Percentiles rank a stretch among this genome's conserved stretches.
These are phyloP conservation scores for Hyphopichia burtonii DNA, from an alignment of 1,139 yeast genomes.

Conservation along the genomic window DNA sequence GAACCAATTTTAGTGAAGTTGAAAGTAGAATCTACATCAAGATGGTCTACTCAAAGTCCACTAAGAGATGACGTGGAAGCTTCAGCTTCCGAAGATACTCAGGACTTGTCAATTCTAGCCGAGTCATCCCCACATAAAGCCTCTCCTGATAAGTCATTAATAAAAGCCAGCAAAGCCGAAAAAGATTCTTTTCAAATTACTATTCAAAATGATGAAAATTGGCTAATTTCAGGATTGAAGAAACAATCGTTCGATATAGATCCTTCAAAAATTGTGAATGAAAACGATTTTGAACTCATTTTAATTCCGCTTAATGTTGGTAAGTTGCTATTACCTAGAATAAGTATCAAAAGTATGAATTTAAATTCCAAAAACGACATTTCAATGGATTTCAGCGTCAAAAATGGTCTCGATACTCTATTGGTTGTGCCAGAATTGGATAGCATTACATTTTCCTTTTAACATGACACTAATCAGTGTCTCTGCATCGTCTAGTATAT, in stretches of 20 bases:
- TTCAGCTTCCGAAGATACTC: slow-evolving; percentile 4
- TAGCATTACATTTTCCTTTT: slow-evolving; percentile 60
- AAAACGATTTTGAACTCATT: slow-evolving; percentile 34
- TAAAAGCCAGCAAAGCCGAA: neutral
- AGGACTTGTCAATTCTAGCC: slow-evolving; percentile 19
- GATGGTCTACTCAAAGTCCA: slow-evolving; percentile 33
- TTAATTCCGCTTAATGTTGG: slow-evolving; percentile 80
- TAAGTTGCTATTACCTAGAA: slow-evolving; percentile 62
- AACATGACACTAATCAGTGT: no score
- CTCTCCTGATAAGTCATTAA: slow-evolving; percentile 19
- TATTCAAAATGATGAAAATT: slow-evolving; percentile 45
- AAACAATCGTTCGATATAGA: slow-evolving; percentile 45
- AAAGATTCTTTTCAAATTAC: slow-evolving; percentile 25
- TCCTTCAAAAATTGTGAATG: slow-evolving; percentile 12
- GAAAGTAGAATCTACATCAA: slow-evolving; percentile 41
- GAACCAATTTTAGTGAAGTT: slow-evolving; percentile 54
- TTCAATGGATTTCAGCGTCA: slow-evolving; percentile 60
- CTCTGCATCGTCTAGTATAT: neutral
- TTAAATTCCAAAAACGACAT: slow-evolving; percentile 29
- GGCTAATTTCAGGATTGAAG: slow-evolving; percentile 71
- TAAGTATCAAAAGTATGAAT: slow-evolving; percentile 43
- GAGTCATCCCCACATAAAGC: slow-evolving; percentile 24
- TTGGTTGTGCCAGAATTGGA: slow-evolving; percentile 73
- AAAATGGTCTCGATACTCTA: slow-evolving; percentile 66
- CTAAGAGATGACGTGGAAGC: slow-evolving; percentile 4